Evolutionary conservation across 352 stramenopile species (phyloP), one percentile per base, ranked within the genome.

Genomic region (Pythium plurisporium): DNA sequence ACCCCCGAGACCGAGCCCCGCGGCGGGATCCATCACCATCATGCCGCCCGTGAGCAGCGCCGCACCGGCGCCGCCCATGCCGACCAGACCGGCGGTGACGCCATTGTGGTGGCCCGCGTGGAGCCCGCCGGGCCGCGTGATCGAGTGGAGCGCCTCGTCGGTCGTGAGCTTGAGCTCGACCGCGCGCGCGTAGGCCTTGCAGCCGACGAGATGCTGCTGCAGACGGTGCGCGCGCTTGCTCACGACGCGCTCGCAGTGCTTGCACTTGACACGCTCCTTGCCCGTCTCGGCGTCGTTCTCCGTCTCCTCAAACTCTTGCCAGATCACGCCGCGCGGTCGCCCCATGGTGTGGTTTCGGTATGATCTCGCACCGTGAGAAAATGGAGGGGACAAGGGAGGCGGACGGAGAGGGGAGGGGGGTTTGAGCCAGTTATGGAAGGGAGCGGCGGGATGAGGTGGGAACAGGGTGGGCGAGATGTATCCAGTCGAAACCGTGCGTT

Each of bases 181-280:
- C 30, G 60, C 60, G 20, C 60, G 60, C 41, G 60, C 60, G 41
- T 62, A 67, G 11, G 60, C 60, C 47, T 67, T 67, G 53, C 60
- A 67, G 31, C 60, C 60, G 19, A 67, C 60, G 40, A 67, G 53
- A 25, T 67, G 60, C 41, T 67, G 60, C 47, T 67, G 60, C 31
- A 67, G 53, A 11, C 60, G 60, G 47, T 67, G 60, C 60, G 60
- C 60, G 47, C 60, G 60, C 53, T 67, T 67, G 60, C 45, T 59
- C 30, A 67, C 60, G 10, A 67, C 60, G 52, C 60, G 60, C 42
- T 67, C 60, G 48, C 60, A 67, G 60, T 67, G 60, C 53, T 67
- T 67, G 48, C 60, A 67, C 60, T 67, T 67, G 60, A 67, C 60
- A 47, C 60, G 60, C 48, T 67, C 60, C 47, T 67, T 67, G 30